Percentiles rank a stretch among this genome's conserved stretches.
phyloP scores from a whole-genome alignment of 768 basidiomycete species.

The Lactarius quietus region DNA sequence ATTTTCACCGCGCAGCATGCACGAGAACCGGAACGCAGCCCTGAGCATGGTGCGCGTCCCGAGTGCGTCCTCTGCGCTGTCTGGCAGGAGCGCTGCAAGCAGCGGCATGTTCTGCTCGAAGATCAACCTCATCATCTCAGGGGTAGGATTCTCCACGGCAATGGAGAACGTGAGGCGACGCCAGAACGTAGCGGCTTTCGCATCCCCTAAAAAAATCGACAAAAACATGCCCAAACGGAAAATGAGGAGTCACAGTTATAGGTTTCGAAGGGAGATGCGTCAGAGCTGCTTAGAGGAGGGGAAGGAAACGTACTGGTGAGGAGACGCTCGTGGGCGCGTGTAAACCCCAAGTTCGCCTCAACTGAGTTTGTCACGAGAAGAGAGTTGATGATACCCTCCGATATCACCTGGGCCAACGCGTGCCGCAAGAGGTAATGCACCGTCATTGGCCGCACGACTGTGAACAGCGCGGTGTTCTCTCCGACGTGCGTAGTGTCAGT shows the following conservation, averaged over 20 bases:
- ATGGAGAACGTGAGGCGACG: slow-evolving; percentile 86
- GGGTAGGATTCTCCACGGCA: slow-evolving; percentile 71
- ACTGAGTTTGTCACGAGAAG: slow-evolving; percentile 81
- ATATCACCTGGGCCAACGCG: slow-evolving; percentile 70
- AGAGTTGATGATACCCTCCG: slow-evolving; percentile 79
- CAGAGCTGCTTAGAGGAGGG: neutral
- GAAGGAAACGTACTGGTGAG: slow-evolving; percentile 61
- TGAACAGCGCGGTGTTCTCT: slow-evolving; percentile 34
- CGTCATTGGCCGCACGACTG: slow-evolving; percentile 52
- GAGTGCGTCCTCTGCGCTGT: slow-evolving; percentile 30
- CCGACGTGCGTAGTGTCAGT: slow-evolving; percentile 52
- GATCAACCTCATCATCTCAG: slow-evolving; percentile 63
- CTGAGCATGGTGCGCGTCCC: slow-evolving; percentile 58
- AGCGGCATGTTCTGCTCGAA: slow-evolving; percentile 70
- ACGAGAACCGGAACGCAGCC: slow-evolving; percentile 74
- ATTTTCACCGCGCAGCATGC: slow-evolving; percentile 70
- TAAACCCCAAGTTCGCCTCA: slow-evolving; percentile 80
- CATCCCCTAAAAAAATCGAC: slow-evolving; percentile 74
- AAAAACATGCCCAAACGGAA: no score
- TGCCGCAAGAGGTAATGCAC: slow-evolving; percentile 79
- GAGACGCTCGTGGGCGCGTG: slow-evolving; percentile 83
- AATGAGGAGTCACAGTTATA: no score
- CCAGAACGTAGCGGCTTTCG: slow-evolving; percentile 85
- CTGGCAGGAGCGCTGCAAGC: slow-evolving; percentile 52
- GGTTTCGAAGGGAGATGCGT: neutral